Percentiles rank a stretch among this genome's conserved stretches.
Conservation (phyloP, 2,329 filamentous ascomycete species). For the Monosporascus ibericus region DNA sequence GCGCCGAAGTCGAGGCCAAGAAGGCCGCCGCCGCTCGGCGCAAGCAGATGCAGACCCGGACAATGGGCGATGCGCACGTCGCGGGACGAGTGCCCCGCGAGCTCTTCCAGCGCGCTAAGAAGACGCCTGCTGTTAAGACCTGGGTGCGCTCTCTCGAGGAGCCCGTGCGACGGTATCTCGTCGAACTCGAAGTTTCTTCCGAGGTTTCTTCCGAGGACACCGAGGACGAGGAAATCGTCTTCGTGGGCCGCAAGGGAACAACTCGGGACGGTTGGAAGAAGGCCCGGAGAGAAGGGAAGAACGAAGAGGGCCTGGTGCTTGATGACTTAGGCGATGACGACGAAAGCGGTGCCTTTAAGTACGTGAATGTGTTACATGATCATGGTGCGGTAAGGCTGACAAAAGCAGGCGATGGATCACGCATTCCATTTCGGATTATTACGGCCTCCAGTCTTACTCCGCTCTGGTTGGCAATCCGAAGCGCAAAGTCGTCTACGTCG, state of each 20-base stretch:
- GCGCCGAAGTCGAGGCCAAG: slow-evolving; percentile 39
- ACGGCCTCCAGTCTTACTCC: slow-evolving; percentile 79
- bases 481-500: slow-evolving; percentile 77
- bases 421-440: slow-evolving; percentile 87
- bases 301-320: slow-evolving; percentile 65
- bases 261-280: slow-evolving; percentile 48
- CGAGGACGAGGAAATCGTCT: slow-evolving; percentile 85
- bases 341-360: slow-evolving; percentile 76
- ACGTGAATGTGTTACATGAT: slow-evolving; percentile 27
- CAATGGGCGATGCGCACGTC: slow-evolving; percentile 35
- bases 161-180: slow-evolving; percentile 71
- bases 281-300: slow-evolving; percentile 38
- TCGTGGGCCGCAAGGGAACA: slow-evolving; percentile 65
- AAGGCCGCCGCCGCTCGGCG: slow-evolving; percentile 31
- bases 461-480: slow-evolving; percentile 66
- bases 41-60: slow-evolving; percentile 38
- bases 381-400: slow-evolving; percentile 2
- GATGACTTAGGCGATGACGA: slow-evolving; percentile 68
- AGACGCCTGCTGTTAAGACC: slow-evolving; percentile 67
- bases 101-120: slow-evolving; percentile 74
- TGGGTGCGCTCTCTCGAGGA: slow-evolving; percentile 81
- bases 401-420: slow-evolving; percentile 74
- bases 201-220: slow-evolving; percentile 36
- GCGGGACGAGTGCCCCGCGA: slow-evolving; percentile 67
- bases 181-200: slow-evolving; percentile 42